Base-by-base conservation (phyloP, 495 filamentous ascomycete genomes). In the Podospora bellae-mahoneyi region DNA sequence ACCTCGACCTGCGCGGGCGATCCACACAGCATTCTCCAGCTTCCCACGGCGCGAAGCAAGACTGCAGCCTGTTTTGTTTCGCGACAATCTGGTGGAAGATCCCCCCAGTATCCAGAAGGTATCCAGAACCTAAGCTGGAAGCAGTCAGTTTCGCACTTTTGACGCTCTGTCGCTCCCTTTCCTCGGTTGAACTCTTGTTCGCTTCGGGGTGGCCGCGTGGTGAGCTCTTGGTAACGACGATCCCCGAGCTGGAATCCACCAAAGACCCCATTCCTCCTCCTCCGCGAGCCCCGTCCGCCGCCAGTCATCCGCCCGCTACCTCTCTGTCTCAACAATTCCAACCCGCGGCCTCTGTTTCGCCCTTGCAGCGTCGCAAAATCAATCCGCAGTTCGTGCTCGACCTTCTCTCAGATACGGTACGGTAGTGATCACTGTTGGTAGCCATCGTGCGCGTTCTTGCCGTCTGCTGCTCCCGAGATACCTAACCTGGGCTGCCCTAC, bases 311-410 rank as follows among this genome's bases (percentile, higher is more conserved):
- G 2, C 34, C 32, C 61, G 10, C 34, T 18, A n/a, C 34, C 61
- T 63, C 61, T 23, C 61, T 63, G 61, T 48, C 61, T 53, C 61
- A 63, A 53, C 61, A 39, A 53, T 63, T 63, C 34, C 16, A 32
- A 63, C 0, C 16, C 18, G 1, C 1, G 56, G 4, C 32, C 30
- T 48, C 26, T 48, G 15, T 20, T 16, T 48, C n/a, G 19, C 27
- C 34, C 34, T 63, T 18, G 30, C 30, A 32, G 30, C 7, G 30
- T 32, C 30, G 30, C 30, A 32, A 32, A 1, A 32, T 32, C 30
- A 32, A 32, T 32, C 6, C 30, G 4, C 30, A 32, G 7, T 32
- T 32, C 30, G 30, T 0, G 4, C 0, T 6, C 30, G 30, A 32
- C 30, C 30, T 32, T 32, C 7, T 32, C 30, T 7, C 30, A 0